These are phyloP conservation scores for Flaveria linearis DNA, from an alignment of 129 eudicot genomes.

Conservation along the genomic window DNA sequence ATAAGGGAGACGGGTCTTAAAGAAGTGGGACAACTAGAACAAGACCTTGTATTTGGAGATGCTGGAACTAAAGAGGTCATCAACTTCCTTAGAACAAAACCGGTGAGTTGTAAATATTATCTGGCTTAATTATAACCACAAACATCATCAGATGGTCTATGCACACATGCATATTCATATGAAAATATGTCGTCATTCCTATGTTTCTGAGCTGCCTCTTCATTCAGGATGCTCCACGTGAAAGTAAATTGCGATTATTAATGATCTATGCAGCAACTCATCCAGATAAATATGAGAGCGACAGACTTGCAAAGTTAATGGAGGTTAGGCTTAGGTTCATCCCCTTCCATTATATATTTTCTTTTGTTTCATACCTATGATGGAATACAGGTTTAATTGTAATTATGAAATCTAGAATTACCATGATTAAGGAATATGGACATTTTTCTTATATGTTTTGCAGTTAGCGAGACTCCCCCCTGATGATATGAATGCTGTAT, in stretches of 20 bases:
- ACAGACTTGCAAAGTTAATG: constrained; percentile 64
- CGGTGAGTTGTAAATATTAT: constrained; percentile 42
- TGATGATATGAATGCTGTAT: constrained; percentile 79
- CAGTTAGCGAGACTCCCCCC: constrained; percentile 75
- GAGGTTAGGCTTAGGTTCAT: constrained; percentile 48
- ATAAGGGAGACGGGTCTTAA: constrained; percentile 74
- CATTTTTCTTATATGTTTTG: constrained; percentile 10
- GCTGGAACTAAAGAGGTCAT: constrained; percentile 92
- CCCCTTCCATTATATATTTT: neutral
- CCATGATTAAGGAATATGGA: constrained; percentile 12
- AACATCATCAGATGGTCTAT: constrained; percentile 1
- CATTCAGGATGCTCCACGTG: constrained; percentile 77
- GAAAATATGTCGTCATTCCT: neutral
- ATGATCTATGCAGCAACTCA: constrained; percentile 89
- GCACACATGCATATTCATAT: constrained; percentile 12
- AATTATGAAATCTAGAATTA: neutral
- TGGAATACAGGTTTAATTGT: neutral
- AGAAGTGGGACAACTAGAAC: constrained; percentile 95
- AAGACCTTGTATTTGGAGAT: constrained; percentile 97
- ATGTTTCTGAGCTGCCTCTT: constrained; percentile 16
- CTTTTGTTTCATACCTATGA: constrained; percentile 4
- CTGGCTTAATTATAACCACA: constrained; percentile 2
- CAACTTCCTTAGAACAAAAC: constrained; percentile 67
- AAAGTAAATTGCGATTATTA: constrained; percentile 76
- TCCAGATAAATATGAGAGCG: constrained; percentile 80